These are phyloP conservation scores for Porphyrellus sp. DNA, from an alignment of 1,284 basidiomycete species.

Conservation along the genomic window DNA sequence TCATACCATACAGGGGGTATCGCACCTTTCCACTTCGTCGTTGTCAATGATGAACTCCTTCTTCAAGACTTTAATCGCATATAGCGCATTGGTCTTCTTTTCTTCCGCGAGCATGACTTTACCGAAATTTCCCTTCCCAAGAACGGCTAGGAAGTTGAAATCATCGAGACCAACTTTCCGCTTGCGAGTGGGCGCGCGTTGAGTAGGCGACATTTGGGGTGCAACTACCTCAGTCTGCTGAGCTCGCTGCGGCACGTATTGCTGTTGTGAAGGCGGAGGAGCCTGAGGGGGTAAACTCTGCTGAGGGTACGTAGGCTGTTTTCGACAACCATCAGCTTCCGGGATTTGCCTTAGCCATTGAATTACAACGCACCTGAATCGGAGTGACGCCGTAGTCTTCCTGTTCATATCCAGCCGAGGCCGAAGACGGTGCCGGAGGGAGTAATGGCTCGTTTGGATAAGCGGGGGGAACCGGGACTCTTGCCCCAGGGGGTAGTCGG, in stretches of 20 bases:
- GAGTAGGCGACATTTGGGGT: conserved; percentile 33
- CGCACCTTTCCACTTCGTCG: conserved; percentile 96
- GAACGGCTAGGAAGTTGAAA: conserved; percentile 98
- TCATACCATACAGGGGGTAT: not conserved
- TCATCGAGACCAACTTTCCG: conserved; percentile 96
- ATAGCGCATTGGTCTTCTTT: conserved; percentile 85
- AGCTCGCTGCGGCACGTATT: conserved; percentile 24
- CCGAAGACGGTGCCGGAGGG: conserved; percentile 24
- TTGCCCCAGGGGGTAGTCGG: conserved; percentile 46
- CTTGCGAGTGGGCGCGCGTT: conserved; percentile 48
- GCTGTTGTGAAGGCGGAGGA: conserved; percentile 18
- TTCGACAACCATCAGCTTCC: conserved; percentile 14
- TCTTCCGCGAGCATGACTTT: conserved; percentile 99
- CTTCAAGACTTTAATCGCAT: conserved; percentile 99
- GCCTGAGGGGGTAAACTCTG: conserved; percentile 20
- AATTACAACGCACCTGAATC: conserved; percentile 24
- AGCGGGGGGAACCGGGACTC: conserved; percentile 41
- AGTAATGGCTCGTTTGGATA: conserved; percentile 35
- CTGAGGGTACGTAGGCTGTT: conserved; percentile 28
- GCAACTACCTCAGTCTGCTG: conserved; percentile 28
- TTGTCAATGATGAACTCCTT: conserved; percentile 99
- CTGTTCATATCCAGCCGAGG: conserved; percentile 26
- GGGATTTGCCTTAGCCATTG: not conserved
- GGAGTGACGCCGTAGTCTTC: conserved; percentile 30
- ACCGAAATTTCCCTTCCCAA: conserved; percentile 99